These are phyloP conservation scores for Trichoderma sp. DNA, from an alignment of 2,329 filamentous ascomycete species.

Conservation along the genomic window DNA sequence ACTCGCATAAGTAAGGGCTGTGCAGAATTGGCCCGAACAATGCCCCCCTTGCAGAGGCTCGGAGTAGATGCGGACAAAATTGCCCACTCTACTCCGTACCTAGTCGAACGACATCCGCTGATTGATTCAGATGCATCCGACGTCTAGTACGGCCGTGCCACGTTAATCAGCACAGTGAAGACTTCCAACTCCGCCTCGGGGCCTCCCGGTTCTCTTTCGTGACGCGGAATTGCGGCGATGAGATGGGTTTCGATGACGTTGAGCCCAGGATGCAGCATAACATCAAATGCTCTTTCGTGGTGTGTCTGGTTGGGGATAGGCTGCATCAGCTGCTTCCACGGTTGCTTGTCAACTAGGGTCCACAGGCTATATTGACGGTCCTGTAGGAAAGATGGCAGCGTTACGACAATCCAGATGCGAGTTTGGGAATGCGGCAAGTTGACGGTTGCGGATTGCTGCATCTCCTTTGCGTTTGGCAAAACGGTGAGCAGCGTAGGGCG, in stretches of 20 bases:
- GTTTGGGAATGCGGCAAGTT: slow-evolving; percentile 68
- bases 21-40: not conserved
- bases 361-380: slow-evolving; percentile 75
- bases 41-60: not conserved
- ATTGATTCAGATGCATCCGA: not conserved
- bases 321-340: slow-evolving; percentile 51
- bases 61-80: not conserved
- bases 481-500: slow-evolving; percentile 65
- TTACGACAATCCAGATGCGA: slow-evolving; percentile 70
- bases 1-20: not conserved
- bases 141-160: slow-evolving; percentile 39
- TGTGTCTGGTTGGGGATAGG: slow-evolving; percentile 59
- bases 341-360: slow-evolving; percentile 67
- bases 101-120: not conserved
- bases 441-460: slow-evolving; percentile 72
- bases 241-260: slow-evolving; percentile 80
- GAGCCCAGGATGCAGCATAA: slow-evolving; percentile 68
- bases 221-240: slow-evolving; percentile 67
- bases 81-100: not conserved
- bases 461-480: slow-evolving; percentile 63
- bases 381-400: slow-evolving; percentile 63
- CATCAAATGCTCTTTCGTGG: slow-evolving; percentile 72
- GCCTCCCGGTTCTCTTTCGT: slow-evolving; percentile 57
- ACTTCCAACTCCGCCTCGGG: slow-evolving; percentile 76
- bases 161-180: slow-evolving; percentile 72